Conservation (phyloP, 2,329 filamentous ascomycete species). For the Claviceps pazoutovae region DNA sequence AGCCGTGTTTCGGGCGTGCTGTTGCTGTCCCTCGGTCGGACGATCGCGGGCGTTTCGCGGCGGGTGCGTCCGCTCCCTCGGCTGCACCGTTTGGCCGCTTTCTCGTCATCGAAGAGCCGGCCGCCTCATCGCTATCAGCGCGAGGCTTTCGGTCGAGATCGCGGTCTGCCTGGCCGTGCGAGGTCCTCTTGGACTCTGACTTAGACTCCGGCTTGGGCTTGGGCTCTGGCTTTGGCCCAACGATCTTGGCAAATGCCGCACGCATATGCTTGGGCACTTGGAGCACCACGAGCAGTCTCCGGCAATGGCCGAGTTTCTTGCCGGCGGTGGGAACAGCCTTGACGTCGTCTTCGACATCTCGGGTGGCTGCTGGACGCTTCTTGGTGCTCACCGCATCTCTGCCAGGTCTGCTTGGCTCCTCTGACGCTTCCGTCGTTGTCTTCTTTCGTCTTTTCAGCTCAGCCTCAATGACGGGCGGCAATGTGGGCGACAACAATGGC, state of each 20-base stretch:
- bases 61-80: conserved; percentile 22
- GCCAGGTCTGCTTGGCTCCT: conserved; percentile 10
- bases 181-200: conserved; percentile 25
- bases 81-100: conserved; percentile 32
- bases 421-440: conserved; percentile 12
- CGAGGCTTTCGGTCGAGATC: conserved; percentile 17
- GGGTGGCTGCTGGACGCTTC: conserved; percentile 15
- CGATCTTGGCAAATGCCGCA: conserved; percentile 30
- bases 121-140: conserved; percentile 29
- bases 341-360: conserved; percentile 19
- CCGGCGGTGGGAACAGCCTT: background rate
- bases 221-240: conserved; percentile 25
- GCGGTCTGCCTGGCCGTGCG: conserved; percentile 10
- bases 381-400: conserved; percentile 11
- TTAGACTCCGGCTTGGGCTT: conserved; percentile 15
- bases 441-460: conserved; percentile 20
- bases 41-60: conserved; percentile 29
- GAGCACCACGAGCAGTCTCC: conserved; percentile 29
- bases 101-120: conserved; percentile 22
- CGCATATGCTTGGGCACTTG: conserved; percentile 34
- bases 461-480: conserved; percentile 37
- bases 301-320: conserved; percentile 11
- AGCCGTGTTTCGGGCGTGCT: conserved; percentile 18
- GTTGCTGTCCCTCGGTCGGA: conserved; percentile 20
- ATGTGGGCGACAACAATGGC: conserved; percentile 39